phyloP scores from a whole-genome alignment of 441 rosid genomes.

The Eruca vesicaria region DNA sequence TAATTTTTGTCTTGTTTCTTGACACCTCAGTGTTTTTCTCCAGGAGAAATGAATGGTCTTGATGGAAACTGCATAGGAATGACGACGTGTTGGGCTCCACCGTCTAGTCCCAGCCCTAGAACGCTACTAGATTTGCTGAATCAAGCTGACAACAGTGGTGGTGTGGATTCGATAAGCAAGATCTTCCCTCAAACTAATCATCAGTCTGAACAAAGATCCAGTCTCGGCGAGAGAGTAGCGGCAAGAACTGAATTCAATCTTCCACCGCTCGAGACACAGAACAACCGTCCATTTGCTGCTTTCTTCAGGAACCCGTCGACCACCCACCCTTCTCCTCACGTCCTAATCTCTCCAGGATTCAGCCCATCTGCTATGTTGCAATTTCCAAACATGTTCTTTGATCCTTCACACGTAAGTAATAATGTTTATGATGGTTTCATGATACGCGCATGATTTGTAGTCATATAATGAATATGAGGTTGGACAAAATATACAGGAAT shows the following conservation, averaged over 20 bases:
- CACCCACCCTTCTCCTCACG: not conserved
- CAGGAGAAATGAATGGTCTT: not conserved
- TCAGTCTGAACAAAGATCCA: slow-evolving; percentile 7
- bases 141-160: slow-evolving; percentile 10
- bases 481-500: not conserved
- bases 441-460: not conserved
- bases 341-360: not conserved
- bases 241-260: slow-evolving; percentile 49
- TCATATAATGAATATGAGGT: slow-evolving; percentile 3
- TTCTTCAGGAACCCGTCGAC: not conserved
- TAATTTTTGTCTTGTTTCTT: not conserved
- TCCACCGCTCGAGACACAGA: slow-evolving; percentile 45
- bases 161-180: not conserved
- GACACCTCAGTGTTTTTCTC: not conserved
- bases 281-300: slow-evolving; percentile 10
- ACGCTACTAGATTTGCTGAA: not conserved
- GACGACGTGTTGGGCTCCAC: not conserved
- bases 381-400: not conserved
- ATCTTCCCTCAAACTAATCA: not conserved
- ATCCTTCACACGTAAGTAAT: slow-evolving; percentile 3
- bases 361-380: slow-evolving; percentile 16
- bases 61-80: not conserved
- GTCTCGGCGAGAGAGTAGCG: slow-evolving; percentile 48
- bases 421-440: not conserved
- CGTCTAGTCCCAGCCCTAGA: not conserved